Conservation (phyloP, 192 early-diverging fungal species). For the Backusella parvicylindrica region DNA sequence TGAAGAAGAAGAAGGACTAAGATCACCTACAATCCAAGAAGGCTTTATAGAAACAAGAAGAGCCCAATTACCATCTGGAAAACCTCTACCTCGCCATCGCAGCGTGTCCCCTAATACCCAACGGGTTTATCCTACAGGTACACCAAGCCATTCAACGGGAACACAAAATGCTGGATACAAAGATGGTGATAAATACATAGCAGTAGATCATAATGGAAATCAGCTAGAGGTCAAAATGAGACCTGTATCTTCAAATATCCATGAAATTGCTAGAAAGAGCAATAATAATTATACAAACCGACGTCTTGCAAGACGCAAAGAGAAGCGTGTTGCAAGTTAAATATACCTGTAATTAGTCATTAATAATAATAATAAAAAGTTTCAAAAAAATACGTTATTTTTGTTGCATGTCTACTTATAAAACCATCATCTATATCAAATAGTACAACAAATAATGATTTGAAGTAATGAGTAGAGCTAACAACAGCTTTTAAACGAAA, state of each 20-base stretch:
- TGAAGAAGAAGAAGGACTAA: slow-evolving; percentile 18
- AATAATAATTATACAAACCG: slow-evolving; percentile 8
- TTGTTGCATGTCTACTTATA: no score
- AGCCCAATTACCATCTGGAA: slow-evolving; percentile 2
- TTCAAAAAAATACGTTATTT: no score
- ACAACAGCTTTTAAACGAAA: no score
- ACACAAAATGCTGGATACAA: slow-evolving; percentile 18
- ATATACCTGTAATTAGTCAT: neutral
- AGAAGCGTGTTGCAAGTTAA: neutral
- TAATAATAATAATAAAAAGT: no score
- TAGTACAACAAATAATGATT: no score
- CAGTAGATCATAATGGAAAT: slow-evolving; percentile 28
- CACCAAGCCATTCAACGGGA: neutral
- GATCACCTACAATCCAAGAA: slow-evolving; percentile 18
- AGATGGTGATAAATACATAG: slow-evolving; percentile 32
- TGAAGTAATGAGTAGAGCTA: no score
- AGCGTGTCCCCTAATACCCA: neutral
- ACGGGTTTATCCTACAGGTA: neutral
- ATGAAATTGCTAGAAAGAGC: neutral
- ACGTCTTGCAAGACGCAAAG: slow-evolving; percentile 9
- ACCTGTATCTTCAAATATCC: neutral
- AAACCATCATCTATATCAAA: no score
- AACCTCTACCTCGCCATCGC: neutral
- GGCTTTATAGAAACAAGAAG: slow-evolving; percentile 25
- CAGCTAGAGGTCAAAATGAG: slow-evolving; percentile 34